Evolutionary conservation across 176 grass and related monocot genomes (phyloP), one percentile per base, ranked within the genome.

Genomic region (Eleusine indica): DNA sequence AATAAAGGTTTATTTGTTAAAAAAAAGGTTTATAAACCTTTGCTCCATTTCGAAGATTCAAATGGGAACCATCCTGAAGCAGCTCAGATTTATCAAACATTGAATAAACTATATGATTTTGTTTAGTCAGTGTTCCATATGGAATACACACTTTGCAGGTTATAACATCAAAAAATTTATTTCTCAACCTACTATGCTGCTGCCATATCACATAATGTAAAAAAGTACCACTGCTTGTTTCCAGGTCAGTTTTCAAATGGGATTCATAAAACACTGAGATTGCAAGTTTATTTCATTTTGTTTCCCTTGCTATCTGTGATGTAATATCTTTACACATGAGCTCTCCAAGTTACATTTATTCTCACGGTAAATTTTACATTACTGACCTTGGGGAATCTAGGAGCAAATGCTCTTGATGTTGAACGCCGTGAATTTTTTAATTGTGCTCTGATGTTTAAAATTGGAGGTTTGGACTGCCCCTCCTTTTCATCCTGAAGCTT

Each of bases 361-460:
- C 13, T 37, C 67, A 73, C 16, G 19, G 25, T 39, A 79, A 74
- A 57, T 75, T 79, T 73, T 81, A 74, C 54, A 71, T 51, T 65
- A 79, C 85, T 86, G 53, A 98, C 95, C 93, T 95, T 98, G 14
- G 92, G 96, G 75, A 93, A 98, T 90, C 91, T 83, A 85, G 93
- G 87, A 49, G 87, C 84, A 90, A 98, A 98, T 76, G 93, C 89
- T 87, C 96, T 91, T 66, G 82, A 87, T 78, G 77, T 84, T 65
- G 87, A 92, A 32, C 85, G 79, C 39, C 86, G 85, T n/a, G 68
- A 84, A 80, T 93, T 93, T 74, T 49, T 91, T 70, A 93, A 88
- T 66, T 95, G 87, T 75, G 93, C 75, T 75, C 86, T 93, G 71
- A 98, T 91, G 78, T 83, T 95, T 83, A 98, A 70, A 79, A 88